Percentiles rank a stretch among this genome's conserved stretches.
Evolutionary conservation across 192 early-diverging fungal genomes (phyloP).

Genomic region (Rhizoclosmatium globosum): DNA sequence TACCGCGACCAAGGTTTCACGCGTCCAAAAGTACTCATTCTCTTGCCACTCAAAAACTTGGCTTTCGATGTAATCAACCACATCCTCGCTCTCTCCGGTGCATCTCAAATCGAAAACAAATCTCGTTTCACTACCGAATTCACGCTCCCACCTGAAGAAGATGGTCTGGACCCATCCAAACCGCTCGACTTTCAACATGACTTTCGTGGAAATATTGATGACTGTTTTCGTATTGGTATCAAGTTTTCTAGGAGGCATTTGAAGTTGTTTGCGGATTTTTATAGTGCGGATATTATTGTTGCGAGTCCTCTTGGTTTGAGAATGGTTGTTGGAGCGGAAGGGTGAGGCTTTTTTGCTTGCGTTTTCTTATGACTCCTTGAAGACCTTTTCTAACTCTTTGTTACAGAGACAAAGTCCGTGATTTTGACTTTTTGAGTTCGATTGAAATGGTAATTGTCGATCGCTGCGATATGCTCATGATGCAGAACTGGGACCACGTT

Average conservation of each 20-base stretch:
- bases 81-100: slow-evolving; percentile 78
- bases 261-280: slow-evolving; percentile 90
- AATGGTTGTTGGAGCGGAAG: slow-evolving; percentile 83
- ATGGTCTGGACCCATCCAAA: slow-evolving; percentile 64
- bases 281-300: slow-evolving; percentile 88
- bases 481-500: slow-evolving; percentile 99
- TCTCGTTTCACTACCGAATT: slow-evolving; percentile 86
- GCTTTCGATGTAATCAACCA: slow-evolving; percentile 82
- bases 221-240: slow-evolving; percentile 92
- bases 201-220: slow-evolving; percentile 96
- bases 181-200: slow-evolving; percentile 83
- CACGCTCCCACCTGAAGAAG: slow-evolving; percentile 68
- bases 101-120: slow-evolving; percentile 87
- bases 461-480: slow-evolving; percentile 83
- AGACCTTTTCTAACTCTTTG: not conserved
- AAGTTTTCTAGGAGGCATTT: slow-evolving; percentile 87
- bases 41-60: slow-evolving; percentile 86
- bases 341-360: slow-evolving; percentile 50
- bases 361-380: slow-evolving; percentile 14
- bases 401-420: slow-evolving; percentile 68
- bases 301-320: slow-evolving; percentile 92
- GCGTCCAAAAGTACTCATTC: slow-evolving; percentile 87
- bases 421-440: slow-evolving; percentile 86
- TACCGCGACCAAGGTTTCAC: slow-evolving; percentile 96
- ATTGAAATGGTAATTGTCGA: slow-evolving; percentile 92